A percentile compares a stretch with the other conserved stretches of the same genome.
These are phyloP conservation scores for Alternaria sp. DNA, from an alignment of 2,329 filamentous ascomycete species.

Conservation along the genomic window DNA sequence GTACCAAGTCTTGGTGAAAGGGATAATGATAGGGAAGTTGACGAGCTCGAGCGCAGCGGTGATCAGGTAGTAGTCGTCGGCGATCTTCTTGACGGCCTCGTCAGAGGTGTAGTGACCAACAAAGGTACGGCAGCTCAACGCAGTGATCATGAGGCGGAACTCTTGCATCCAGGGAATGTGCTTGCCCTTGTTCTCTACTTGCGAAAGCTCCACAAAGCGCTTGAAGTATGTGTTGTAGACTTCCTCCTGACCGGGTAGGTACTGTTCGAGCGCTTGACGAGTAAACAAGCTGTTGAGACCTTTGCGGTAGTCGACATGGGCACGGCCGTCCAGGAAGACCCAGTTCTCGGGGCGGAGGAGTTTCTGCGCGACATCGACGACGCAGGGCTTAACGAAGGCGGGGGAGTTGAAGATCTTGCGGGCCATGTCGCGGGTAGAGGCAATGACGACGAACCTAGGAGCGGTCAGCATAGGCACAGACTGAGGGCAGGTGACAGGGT, in stretches of 20 bases:
- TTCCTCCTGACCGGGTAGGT: constrained; percentile 90
- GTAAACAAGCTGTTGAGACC: constrained; percentile 95
- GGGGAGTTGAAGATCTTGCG: constrained; percentile 98
- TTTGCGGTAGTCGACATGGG: constrained; percentile 96
- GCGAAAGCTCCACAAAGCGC: constrained; percentile 75
- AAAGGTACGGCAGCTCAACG: constrained; percentile 94
- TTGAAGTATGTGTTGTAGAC: constrained; percentile 89
- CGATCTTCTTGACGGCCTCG: constrained; percentile 88
- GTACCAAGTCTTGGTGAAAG: constrained; percentile 95
- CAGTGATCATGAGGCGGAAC: constrained; percentile 94
- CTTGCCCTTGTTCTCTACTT: constrained; percentile 71
- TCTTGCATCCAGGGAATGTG: constrained; percentile 86
- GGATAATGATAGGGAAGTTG: constrained; percentile 86
- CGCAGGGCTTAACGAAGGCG: constrained; percentile 88
- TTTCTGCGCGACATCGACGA: constrained; percentile 93
- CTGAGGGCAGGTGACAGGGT: neutral
- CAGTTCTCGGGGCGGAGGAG: constrained; percentile 91
- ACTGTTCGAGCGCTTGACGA: constrained; percentile 82
- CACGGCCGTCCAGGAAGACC: constrained; percentile 96
- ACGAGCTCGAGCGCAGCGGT: constrained; percentile 95
- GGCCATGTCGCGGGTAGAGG: constrained; percentile 91
- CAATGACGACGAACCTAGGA: constrained; percentile 90
- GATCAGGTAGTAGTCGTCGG: constrained; percentile 96
- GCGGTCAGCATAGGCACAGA: constrained; percentile 19
- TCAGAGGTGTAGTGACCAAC: constrained; percentile 95